Percentiles rank a stretch among this genome's conserved stretches.
These are phyloP conservation scores for Nitzschia sp. DNA, from an alignment of 108 stramenopile genomes.

Conservation along the genomic window DNA sequence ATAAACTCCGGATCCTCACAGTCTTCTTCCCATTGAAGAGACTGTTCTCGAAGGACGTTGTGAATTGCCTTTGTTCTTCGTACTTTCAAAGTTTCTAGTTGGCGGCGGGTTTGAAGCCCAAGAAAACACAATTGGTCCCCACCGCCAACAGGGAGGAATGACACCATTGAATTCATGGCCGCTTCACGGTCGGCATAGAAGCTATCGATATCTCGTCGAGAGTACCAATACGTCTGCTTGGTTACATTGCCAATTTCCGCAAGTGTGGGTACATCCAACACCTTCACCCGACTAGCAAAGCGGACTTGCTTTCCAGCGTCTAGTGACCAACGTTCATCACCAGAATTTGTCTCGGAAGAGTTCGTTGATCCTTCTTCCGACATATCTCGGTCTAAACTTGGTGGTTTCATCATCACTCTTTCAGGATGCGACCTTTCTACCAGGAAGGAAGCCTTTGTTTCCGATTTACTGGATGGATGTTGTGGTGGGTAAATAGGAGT, in stretches of 20 bases:
- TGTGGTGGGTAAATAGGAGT: neutral
- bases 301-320: neutral
- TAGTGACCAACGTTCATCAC: neutral
- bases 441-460: no score
- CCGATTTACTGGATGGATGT: neutral
- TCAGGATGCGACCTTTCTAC: no score
- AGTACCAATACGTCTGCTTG: conserved; percentile 7
- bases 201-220: neutral
- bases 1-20: conserved; percentile 4
- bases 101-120: neutral
- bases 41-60: conserved; percentile 1
- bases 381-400: neutral
- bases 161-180: neutral
- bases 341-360: no score
- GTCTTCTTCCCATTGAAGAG: conserved; percentile 8
- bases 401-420: neutral
- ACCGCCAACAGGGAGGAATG: neutral
- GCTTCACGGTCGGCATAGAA: neutral
- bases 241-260: neutral
- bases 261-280: conserved; percentile 2
- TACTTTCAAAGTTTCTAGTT: neutral
- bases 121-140: neutral
- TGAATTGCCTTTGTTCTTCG: neutral
- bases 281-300: neutral
- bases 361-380: neutral